A percentile compares a stretch with the other conserved stretches of the same genome.
Evolutionary conservation across 345 rosid species (phyloP).

Genomic region (Pugionium cornutum): DNA sequence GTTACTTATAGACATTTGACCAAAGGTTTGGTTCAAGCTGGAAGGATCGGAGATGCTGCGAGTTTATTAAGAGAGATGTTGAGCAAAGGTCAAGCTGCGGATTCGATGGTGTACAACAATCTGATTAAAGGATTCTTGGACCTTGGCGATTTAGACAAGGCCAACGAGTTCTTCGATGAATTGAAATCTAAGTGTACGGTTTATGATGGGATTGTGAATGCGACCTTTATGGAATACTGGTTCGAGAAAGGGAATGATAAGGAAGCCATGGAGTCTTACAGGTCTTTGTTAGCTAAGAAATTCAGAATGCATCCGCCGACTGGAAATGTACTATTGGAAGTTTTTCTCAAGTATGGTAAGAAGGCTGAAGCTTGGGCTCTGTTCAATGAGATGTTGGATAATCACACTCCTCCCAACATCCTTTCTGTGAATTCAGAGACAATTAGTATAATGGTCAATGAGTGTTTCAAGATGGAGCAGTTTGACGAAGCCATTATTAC

Average conservation of each 20-base stretch:
- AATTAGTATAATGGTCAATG: slow-evolving; percentile 80
- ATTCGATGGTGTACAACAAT: slow-evolving; percentile 81
- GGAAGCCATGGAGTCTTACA: slow-evolving; percentile 84
- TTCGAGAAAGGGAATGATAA: slow-evolving; percentile 81
- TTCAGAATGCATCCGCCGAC: slow-evolving; percentile 83
- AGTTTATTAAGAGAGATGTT: slow-evolving; percentile 86
- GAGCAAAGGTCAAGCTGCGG: slow-evolving; percentile 91
- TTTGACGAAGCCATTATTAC: slow-evolving; percentile 58
- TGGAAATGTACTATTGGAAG: slow-evolving; percentile 79
- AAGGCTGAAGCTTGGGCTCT: slow-evolving; percentile 65
- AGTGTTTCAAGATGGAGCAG: slow-evolving; percentile 78
- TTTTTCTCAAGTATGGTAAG: slow-evolving; percentile 70
- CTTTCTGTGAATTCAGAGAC: slow-evolving; percentile 91
- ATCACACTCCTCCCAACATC: slow-evolving; percentile 77
- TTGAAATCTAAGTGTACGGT: slow-evolving; percentile 74
- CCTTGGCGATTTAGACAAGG: slow-evolving; percentile 75
- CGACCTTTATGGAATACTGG: slow-evolving; percentile 93
- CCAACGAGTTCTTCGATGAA: slow-evolving; percentile 86
- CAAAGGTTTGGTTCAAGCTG: slow-evolving; percentile 78
- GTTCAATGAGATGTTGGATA: slow-evolving; percentile 85
- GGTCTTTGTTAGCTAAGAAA: slow-evolving; percentile 70
- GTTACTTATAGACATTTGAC: slow-evolving; percentile 93
- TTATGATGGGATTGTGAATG: slow-evolving; percentile 88
- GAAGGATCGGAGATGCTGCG: slow-evolving; percentile 74
- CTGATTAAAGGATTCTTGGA: slow-evolving; percentile 75